These are phyloP conservation scores for Hyphopichia homilentoma DNA, from an alignment of 805 yeast species.

Conservation along the genomic window DNA sequence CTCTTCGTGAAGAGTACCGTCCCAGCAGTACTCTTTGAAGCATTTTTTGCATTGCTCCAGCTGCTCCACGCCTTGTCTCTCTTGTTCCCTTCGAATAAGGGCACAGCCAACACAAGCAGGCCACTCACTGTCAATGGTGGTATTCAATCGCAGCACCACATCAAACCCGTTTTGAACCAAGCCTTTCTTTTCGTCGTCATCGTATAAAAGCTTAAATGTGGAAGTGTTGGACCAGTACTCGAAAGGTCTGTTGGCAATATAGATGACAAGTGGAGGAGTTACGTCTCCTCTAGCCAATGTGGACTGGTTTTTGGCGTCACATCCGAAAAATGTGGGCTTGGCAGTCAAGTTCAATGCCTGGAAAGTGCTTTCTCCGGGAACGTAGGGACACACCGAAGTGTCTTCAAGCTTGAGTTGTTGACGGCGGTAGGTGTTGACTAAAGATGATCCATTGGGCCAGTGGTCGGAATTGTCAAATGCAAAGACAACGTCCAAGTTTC, in stretches of 20 bases:
- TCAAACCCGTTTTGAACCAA: conserved; percentile 38
- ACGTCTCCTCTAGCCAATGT: conserved; percentile 33
- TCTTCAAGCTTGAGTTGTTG: conserved; percentile 32
- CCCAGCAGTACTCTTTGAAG: conserved; percentile 38
- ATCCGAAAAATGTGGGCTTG: conserved; percentile 40
- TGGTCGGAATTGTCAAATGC: conserved; percentile 30
- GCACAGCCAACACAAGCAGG: conserved; percentile 40
- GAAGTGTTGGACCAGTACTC: conserved; percentile 31
- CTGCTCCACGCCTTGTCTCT: conserved; percentile 33
- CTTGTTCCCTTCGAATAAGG: conserved; percentile 36
- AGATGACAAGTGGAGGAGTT: conserved; percentile 35
- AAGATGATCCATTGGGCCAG: conserved; percentile 35
- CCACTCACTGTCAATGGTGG: conserved; percentile 35
- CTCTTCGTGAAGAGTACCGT: conserved; percentile 19
- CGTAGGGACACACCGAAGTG: conserved; percentile 31
- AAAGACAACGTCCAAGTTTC: conserved; percentile 33
- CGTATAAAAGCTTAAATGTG: conserved; percentile 28
- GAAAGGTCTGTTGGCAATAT: conserved; percentile 36
- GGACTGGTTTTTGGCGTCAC: conserved; percentile 34
- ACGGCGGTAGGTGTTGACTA: conserved; percentile 29
- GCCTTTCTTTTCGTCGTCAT: conserved; percentile 32
- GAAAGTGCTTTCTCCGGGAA: conserved; percentile 33
- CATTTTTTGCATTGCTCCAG: conserved; percentile 34
- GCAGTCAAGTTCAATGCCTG: conserved; percentile 31
- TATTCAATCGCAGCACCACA: conserved; percentile 26